Evolutionary conservation across 345 rosid genomes (phyloP).

Genomic region (Adansonia digitata): DNA sequence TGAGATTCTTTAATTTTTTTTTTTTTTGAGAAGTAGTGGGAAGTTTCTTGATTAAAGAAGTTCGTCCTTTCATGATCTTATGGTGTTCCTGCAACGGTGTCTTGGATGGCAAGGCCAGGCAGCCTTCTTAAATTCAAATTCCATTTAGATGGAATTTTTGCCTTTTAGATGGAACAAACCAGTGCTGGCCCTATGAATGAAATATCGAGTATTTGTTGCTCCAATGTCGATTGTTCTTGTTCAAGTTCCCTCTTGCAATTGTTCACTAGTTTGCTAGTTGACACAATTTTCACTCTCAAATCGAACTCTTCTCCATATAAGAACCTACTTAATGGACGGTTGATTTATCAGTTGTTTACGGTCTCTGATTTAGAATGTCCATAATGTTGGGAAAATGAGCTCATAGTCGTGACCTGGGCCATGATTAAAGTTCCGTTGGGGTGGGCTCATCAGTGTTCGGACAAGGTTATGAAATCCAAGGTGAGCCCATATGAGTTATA

Average conservation of each 20-base stretch:
- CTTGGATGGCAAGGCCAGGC: not conserved
- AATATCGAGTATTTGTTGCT: not conserved
- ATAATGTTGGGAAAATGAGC: not conserved
- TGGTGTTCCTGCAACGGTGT: not conserved
- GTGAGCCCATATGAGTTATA: not conserved
- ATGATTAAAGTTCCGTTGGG: not conserved
- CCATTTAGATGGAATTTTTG: not conserved
- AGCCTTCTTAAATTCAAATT: not conserved
- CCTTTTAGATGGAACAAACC: not conserved
- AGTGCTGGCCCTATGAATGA: not conserved
- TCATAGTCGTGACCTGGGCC: not conserved
- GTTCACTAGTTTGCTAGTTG: too few species aligned
- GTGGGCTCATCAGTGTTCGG: not conserved
- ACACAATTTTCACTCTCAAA: too few species aligned
- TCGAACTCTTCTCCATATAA: too few species aligned
- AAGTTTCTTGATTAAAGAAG: too few species aligned
- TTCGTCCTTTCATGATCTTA: not conserved
- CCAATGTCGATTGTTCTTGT: not conserved
- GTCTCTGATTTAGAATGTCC: too few species aligned
- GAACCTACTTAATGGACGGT: not conserved
- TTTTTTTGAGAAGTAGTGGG: not conserved
- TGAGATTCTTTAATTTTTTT: not conserved
- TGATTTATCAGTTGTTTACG: not conserved
- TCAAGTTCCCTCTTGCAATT: too few species aligned
- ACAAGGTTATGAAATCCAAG: not conserved